Percentiles rank a stretch among this genome's conserved stretches.
Evolutionary conservation across 1,284 basidiomycete genomes (phyloP).

Genomic region (Austropuccinia psidii): DNA sequence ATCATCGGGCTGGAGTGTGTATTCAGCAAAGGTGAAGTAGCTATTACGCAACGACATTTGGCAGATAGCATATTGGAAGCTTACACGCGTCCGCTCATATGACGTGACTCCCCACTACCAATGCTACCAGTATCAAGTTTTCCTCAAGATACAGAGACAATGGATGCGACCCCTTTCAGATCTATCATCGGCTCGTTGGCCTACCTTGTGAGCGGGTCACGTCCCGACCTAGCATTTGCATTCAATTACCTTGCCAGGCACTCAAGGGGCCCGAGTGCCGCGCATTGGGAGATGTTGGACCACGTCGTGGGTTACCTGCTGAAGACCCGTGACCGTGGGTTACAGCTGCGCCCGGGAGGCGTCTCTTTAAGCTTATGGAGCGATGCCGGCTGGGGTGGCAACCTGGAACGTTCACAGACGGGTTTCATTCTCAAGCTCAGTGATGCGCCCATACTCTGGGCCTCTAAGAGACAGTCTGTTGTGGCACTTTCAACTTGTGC

Average conservation of each 20-base stretch:
- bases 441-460: background rate
- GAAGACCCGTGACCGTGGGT: constrained; percentile 50
- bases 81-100: too few species aligned
- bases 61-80: too few species aligned
- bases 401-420: background rate
- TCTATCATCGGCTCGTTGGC: constrained; percentile 49
- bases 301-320: constrained; percentile 51
- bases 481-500: background rate
- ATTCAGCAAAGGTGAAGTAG: too few species aligned
- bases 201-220: constrained; percentile 49
- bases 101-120: too few species aligned
- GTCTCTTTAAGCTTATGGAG: too few species aligned
- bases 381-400: constrained; percentile 2
- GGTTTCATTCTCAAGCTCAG: background rate
- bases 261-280: constrained; percentile 41
- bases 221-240: constrained; percentile 51
- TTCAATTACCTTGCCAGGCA: constrained; percentile 49
- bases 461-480: background rate
- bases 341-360: too few species aligned
- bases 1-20: too few species aligned
- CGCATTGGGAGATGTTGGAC: constrained; percentile 50
- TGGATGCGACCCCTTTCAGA: constrained; percentile 41
- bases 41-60: too few species aligned
- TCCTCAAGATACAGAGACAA: too few species aligned
- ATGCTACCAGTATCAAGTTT: too few species aligned